Percentiles rank a stretch among this genome's conserved stretches.
Conservation (phyloP, 2,329 filamentous ascomycete species). For the Fusarium pseudonygamai region DNA sequence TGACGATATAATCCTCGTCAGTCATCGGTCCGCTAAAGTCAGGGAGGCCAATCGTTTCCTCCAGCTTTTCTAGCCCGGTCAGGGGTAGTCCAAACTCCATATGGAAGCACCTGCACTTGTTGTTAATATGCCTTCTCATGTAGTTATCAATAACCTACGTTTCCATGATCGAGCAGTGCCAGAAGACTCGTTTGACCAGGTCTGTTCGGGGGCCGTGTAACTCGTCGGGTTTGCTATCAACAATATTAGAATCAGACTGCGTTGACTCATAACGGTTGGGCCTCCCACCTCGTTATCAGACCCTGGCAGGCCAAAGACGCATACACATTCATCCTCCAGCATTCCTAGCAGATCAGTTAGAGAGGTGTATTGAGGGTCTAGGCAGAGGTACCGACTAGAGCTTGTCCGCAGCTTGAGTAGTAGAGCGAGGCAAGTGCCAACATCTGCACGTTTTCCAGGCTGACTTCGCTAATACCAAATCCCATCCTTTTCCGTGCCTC, state of each 20-base stretch:
- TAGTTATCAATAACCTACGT: conserved; percentile 22
- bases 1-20: no score
- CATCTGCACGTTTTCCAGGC: conserved; percentile 68
- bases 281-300: conserved; percentile 61
- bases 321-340: conserved; percentile 65
- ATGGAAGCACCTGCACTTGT: conserved; percentile 58
- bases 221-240: conserved; percentile 38
- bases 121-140: conserved; percentile 12
- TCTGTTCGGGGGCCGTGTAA: conserved; percentile 39
- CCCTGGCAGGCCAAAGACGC: conserved; percentile 67
- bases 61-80: conserved; percentile 63
- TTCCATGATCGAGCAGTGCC: conserved; percentile 44
- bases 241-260: not conserved
- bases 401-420: conserved; percentile 61
- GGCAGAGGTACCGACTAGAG: conserved; percentile 53
- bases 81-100: conserved; percentile 67
- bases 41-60: conserved; percentile 64
- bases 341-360: conserved; percentile 56
- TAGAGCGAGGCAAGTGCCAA: conserved; percentile 65
- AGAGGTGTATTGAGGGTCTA: not conserved
- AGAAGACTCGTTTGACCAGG: conserved; percentile 40
- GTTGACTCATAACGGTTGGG: not conserved
- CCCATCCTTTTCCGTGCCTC: conserved; percentile 69
- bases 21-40: conserved; percentile 59
- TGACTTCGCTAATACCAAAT: conserved; percentile 63